phyloP scores from a whole-genome alignment of 257 asterid species.

The Rubia yunnanensis region DNA sequence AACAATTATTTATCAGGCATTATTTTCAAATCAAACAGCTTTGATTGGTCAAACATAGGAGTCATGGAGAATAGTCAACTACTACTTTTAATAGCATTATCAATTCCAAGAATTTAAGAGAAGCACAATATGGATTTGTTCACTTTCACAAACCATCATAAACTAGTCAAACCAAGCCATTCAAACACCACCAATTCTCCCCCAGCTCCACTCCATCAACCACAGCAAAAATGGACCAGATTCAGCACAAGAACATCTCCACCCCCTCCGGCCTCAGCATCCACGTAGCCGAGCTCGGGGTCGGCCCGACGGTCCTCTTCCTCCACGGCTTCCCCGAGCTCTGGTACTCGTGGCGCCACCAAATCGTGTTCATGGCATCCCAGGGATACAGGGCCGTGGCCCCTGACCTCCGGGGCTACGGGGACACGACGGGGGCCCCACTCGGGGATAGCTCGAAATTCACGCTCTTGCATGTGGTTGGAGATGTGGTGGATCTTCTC shows the following conservation, averaged over 20 bases:
- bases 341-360: constrained; percentile 96
- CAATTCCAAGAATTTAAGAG: too few species aligned
- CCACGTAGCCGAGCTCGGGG: constrained; percentile 67
- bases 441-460: constrained; percentile 46
- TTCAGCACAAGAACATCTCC: constrained; percentile 38
- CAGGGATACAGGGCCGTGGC: constrained; percentile 66
- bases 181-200: too few species aligned
- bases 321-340: constrained; percentile 84
- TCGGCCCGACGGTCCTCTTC: constrained; percentile 71
- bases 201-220: neutral
- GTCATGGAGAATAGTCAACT: too few species aligned
- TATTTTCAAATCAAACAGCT: too few species aligned
- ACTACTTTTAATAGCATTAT: too few species aligned
- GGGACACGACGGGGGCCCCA: constrained; percentile 68
- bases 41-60: too few species aligned
- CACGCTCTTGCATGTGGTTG: constrained; percentile 43
- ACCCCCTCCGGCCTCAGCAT: constrained; percentile 46
- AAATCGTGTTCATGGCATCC: constrained; percentile 53
- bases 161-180: too few species aligned
- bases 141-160: neutral
- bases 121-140: neutral
- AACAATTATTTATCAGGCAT: too few species aligned
- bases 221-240: constrained; percentile 38
- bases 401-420: constrained; percentile 71
- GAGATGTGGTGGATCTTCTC: constrained; percentile 55